A percentile compares a stretch with the other conserved stretches of the same genome.
Conservation (phyloP, 805 yeast genomes). For the Zygosaccharomyces rouxii region DNA sequence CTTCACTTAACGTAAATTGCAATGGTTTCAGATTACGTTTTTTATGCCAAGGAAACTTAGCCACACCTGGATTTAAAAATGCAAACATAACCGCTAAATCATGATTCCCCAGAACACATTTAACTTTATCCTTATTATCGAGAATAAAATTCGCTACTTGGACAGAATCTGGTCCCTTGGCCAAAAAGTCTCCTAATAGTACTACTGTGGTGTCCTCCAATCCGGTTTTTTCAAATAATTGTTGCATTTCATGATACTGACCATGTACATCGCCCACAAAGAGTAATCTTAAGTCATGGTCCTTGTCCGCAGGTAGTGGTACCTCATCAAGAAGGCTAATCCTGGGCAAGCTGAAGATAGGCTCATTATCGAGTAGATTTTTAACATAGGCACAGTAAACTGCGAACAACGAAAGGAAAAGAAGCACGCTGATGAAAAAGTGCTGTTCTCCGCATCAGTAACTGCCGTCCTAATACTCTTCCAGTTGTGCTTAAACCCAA, state of each 20-base stretch:
- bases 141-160: conserved; percentile 65
- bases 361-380: neutral
- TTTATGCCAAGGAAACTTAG: conserved; percentile 24
- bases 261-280: conserved; percentile 91
- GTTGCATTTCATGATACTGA: conserved; percentile 49
- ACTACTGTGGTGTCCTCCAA: conserved; percentile 46
- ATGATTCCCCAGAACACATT: conserved; percentile 86
- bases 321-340: conserved; percentile 8
- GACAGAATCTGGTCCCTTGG: conserved; percentile 77
- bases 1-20: conserved; percentile 15
- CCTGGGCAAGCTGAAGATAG: conserved; percentile 6
- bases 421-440: neutral
- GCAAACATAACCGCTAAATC: conserved; percentile 64
- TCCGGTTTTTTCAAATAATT: conserved; percentile 48
- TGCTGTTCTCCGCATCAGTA: neutral
- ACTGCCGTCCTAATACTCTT: neutral
- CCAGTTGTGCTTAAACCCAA: neutral
- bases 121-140: conserved; percentile 44
- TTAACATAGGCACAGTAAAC: conserved; percentile 3
- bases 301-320: conserved; percentile 1
- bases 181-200: conserved; percentile 76
- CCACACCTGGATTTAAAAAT: conserved; percentile 42
- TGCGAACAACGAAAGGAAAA: conserved; percentile 1
- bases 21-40: conserved; percentile 28
- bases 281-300: conserved; percentile 43